Evolutionary conservation across 2,329 filamentous ascomycete species (phyloP).

Genomic region (Botryotinia calthae): DNA sequence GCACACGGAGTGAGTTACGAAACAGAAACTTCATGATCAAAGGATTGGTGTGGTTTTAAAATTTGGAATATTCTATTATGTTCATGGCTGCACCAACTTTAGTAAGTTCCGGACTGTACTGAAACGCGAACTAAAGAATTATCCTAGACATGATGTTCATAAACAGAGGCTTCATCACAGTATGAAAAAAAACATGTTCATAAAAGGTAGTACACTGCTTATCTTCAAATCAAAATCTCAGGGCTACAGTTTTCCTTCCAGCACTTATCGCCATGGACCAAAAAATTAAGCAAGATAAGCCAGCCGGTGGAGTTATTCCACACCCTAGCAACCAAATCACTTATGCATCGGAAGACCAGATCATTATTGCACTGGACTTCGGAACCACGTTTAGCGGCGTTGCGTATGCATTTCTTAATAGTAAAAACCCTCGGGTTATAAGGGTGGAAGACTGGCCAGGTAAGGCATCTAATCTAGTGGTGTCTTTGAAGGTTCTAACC

Average conservation of each 20-base stretch:
- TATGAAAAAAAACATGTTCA: neutral
- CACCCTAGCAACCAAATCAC: neutral
- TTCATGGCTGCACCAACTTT: neutral
- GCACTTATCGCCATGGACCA: neutral
- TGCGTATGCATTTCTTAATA: slow-evolving; percentile 21
- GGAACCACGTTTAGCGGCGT: slow-evolving; percentile 30
- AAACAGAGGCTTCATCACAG: neutral
- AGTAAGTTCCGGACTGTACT: neutral
- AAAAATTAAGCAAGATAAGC: neutral
- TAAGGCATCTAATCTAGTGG: slow-evolving; percentile 1
- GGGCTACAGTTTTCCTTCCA: neutral
- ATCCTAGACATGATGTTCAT: neutral
- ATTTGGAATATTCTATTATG: neutral
- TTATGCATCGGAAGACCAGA: slow-evolving; percentile 18
- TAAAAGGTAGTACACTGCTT: neutral
- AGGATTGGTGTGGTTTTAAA: neutral
- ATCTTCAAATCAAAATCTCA: neutral
- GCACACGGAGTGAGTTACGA: neutral
- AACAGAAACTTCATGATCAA: neutral
- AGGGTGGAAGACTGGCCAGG: slow-evolving; percentile 29
- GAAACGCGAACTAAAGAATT: neutral
- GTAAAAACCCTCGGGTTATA: neutral
- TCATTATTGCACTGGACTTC: slow-evolving; percentile 29
- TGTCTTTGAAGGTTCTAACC: neutral
- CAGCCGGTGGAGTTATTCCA: neutral